phyloP scores from a whole-genome alignment of 768 basidiomycete species.

The Mycena leptocephala region DNA sequence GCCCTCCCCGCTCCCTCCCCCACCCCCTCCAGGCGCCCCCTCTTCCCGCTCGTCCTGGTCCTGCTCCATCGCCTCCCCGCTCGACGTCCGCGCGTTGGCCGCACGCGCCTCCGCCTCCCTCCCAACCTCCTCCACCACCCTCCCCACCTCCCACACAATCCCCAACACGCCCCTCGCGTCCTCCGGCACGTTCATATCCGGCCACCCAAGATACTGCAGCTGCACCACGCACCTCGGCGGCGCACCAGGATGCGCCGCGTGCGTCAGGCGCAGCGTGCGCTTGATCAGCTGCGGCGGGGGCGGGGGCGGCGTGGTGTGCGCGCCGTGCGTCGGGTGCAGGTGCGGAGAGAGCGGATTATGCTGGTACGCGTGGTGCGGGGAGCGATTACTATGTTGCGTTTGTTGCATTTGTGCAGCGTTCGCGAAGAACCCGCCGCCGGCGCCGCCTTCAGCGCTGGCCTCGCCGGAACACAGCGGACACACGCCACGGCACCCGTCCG shows the following conservation, averaged over 20 bases:
- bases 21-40: too few species aligned
- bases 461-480: conserved; percentile 32
- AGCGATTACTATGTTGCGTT: too few species aligned
- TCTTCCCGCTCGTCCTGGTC: not conserved
- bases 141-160: conserved; percentile 82
- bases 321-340: not conserved
- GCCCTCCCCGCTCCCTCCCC: not conserved
- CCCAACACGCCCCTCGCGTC: conserved; percentile 83
- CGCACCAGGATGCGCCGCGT: conserved; percentile 72
- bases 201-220: conserved; percentile 96
- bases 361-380: not conserved
- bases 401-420: not conserved
- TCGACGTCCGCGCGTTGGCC: not conserved
- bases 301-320: not conserved
- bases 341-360: too few species aligned
- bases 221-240: conserved; percentile 84
- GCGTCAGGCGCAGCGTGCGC: conserved; percentile 79
- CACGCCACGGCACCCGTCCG: conserved; percentile 33
- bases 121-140: conserved; percentile 54
- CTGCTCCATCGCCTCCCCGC: not conserved
- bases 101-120: not conserved
- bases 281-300: conserved; percentile 57
- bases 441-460: conserved; percentile 30
- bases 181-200: conserved; percentile 95
- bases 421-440: conserved; percentile 18